Base-by-base conservation (phyloP, 352 stramenopile genomes). In the Pythium rhizo-oryzae region DNA sequence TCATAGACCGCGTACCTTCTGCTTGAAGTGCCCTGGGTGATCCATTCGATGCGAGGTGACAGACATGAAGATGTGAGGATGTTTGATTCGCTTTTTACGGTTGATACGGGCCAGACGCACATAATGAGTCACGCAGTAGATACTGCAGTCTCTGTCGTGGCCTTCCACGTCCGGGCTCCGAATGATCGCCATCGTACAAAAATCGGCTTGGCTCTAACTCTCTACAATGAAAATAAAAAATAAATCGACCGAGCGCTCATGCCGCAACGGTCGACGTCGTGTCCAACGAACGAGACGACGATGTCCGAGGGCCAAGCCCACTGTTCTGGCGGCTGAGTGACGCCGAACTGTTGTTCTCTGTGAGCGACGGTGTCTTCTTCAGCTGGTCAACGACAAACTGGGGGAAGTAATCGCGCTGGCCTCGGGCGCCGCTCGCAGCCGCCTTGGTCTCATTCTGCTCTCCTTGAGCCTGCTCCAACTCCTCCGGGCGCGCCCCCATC, bases 351-450 rank as follows among this genome's bases (percentile, higher is more conserved):
- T 24, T 16, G 18, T 16, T 57, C 46, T 65, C 59, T 21, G 24
- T 43, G n/a, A 60, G 13, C 18, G 64, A 65, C 9, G 64, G 25
- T 25, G 61, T 65, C 58, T 61, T 67, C 59, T 72, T 72, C 21
- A 72, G 30, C 25, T 65, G 66, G 23, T 68, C 66, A 13, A 68
- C 66, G 44, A 72, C 59, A 62, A 72, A 72, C 66, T 67, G 58
- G 19, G 66, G 66, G 33, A 72, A 72, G 54, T 68, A 72, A 51
- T 59, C 47, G 21, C 53, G 64, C 39, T 62, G 35, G 56, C 47
- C 49, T 37, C 30, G 21, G 2, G 33, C 18, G 6, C 30, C n/a
- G 5, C 18, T 13, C 16, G 4, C 44, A 2, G 28, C n/a, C 0
- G 19, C 30, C 35, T 52, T 25, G 5, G 11, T 30, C 39, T 64